Base-by-base conservation (phyloP, 805 yeast species). In the Pachysolen tannophilus region DNA sequence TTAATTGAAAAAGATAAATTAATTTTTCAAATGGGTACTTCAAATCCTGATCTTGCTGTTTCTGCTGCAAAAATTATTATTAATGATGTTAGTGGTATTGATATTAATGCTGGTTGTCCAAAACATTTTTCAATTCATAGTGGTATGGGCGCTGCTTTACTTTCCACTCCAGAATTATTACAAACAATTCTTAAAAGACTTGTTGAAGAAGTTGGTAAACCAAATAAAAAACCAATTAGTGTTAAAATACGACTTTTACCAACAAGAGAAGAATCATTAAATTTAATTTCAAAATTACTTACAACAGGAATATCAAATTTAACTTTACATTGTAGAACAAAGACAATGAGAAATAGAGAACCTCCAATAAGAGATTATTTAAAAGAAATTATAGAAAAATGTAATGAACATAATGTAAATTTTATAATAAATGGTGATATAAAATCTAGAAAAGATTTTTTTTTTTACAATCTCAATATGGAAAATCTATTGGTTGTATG, bases 81-180 rank as follows among this genome's bases (percentile, higher is more conserved):
- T 7, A 51, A 65, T 2, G 97, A 92, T 55, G 97, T 92, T 3
- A 87, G 76, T 43, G 97, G 94, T 7, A 82, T 92, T 5, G 98
- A 92, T 53, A 69, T 92, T 39, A 92, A 92, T 55, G 86, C 95
- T 20, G 98, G 98, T 5, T 92, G 98, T 59, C 98, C 98, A 3
- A 92, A 90, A 54, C 97, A 87, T 46, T 92, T 92, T 50, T 82
- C 94, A 1, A 69, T 87, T 3, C 98, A 92, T 56, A 69, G 94
- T 0, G 98, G 98, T 1, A 92, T 92, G 97, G 98, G 98, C 5
- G 95, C 97, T 3, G 97, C 95, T 1, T 63, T 92, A 30, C 63
- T 92, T 37, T 63, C 68, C 21, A 84, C 88, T 0, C 97, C 97
- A 0, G 95, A 84, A 30, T 60, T 73, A 26, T 63, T 92, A 13